Base-by-base conservation (phyloP, 306 rosid genomes). In the Delonix regia region DNA sequence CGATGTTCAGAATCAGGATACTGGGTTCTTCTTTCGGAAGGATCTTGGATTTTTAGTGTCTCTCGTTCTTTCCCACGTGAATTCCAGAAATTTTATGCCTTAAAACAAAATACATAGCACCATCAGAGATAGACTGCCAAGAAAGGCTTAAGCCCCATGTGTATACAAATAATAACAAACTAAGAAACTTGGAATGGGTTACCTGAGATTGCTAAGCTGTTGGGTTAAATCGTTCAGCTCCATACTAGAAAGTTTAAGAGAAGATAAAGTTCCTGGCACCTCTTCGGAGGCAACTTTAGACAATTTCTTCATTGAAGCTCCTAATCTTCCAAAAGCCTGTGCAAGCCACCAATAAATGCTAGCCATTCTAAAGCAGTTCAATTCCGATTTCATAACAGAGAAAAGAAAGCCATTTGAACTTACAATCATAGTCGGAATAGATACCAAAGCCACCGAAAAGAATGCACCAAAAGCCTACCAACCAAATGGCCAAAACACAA, bases 181-280 rank as follows among this genome's bases (percentile, higher is more conserved):
- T 18, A 64, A 66, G 16, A 15, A 42, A 51, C 38, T 28, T 6
- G 16, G 14, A 63, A 63, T 8, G 19, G 28, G 77, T 12, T 65
- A 88, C 93, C 89, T 85, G 64, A 84, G 81, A 76, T 28, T 67
- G 27, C 57, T 57, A 76, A 90, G 87, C 72, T 85, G 85, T 81
- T 80, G 86, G 62, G 82, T 74, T 57, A 90, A 83, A 45, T 88
- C 86, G 27, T 84, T 81, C 63, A 90, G 76, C 81, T 90, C 91
- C 78, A 82, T 66, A 16, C 74, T 67, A 30, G 91, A 90, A 73
- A 90, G 96, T 76, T 85, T 85, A 65, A 87, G 81, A 83, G 91
- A 88, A 69, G 51, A 69, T 33, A 88, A 80, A 73, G 84, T 88
- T 57, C 91, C 85, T 2, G 90, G 92, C 12, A 86, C 75, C 81